These are phyloP conservation scores for Mortierella sp. DNA, from an alignment of 371 early-diverging fungal species.

Conservation along the genomic window DNA sequence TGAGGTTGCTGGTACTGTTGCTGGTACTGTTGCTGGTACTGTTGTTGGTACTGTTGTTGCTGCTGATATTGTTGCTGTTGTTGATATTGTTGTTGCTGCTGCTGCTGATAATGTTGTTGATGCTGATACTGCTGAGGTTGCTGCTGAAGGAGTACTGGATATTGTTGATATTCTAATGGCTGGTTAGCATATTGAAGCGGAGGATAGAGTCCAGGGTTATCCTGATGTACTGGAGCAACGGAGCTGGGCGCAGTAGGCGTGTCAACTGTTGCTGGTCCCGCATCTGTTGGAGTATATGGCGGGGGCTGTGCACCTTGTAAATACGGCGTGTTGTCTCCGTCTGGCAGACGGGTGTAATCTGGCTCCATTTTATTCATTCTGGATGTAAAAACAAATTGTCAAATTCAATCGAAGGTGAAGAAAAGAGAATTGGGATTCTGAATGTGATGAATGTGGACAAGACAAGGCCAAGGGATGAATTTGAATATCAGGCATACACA, in stretches of 20 bases:
- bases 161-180: not conserved
- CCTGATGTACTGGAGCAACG: not conserved
- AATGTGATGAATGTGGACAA: not conserved
- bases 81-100: not conserved
- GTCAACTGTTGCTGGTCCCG: not conserved
- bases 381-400: not conserved
- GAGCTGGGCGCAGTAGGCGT: not conserved
- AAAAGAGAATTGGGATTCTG: not conserved
- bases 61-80: not conserved
- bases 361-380: not conserved
- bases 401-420: not conserved
- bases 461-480: not conserved
- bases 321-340: not conserved
- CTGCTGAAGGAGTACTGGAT: not conserved
- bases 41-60: not conserved
- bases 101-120: not conserved
- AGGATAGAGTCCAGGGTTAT: slow-evolving; percentile 1
- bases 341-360: not conserved
- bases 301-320: not conserved
- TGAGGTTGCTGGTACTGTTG: not conserved
- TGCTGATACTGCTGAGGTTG: not conserved
- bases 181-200: not conserved
- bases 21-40: not conserved
- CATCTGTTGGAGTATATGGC: slow-evolving; percentile 1
- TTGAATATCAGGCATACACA: not conserved